These are phyloP conservation scores for Warburgia ugandensis DNA, from an alignment of 164 flowering plant genomes.

Conservation along the genomic window DNA sequence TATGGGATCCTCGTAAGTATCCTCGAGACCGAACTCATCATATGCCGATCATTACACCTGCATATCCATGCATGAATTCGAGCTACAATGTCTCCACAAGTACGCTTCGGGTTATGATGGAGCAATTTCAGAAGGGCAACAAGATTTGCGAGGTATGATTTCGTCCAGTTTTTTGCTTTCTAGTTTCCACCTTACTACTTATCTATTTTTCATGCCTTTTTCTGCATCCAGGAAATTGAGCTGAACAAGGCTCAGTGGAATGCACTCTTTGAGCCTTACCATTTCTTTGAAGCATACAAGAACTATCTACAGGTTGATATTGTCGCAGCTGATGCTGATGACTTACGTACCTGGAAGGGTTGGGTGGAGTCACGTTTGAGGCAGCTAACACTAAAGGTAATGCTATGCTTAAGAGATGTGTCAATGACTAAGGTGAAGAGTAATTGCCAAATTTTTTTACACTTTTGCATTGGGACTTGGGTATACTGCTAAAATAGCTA, in stretches of 20 bases:
- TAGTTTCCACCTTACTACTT: neutral
- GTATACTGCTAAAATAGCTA: too few species aligned
- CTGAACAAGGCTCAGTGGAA: constrained; percentile 68
- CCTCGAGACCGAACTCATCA: constrained; percentile 76
- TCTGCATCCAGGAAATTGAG: constrained; percentile 64
- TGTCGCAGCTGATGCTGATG: constrained; percentile 77
- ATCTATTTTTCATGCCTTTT: neutral
- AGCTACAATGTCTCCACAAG: constrained; percentile 93
- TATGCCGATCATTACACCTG: constrained; percentile 99
- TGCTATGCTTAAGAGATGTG: constrained; percentile 10
- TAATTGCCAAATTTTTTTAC: neutral
- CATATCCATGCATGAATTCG: constrained; percentile 98
- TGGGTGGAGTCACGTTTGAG: constrained; percentile 98
- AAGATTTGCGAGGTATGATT: constrained; percentile 69
- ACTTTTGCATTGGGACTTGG: too few species aligned
- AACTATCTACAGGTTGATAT: constrained; percentile 94
- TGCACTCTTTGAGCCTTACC: constrained; percentile 76
- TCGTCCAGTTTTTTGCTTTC: neutral
- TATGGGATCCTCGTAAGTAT: constrained; percentile 95
- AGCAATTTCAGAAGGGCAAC: constrained; percentile 77
- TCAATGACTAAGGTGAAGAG: neutral
- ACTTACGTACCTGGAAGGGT: constrained; percentile 86
- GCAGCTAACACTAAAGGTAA: constrained; percentile 82
- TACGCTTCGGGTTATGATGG: constrained; percentile 92
- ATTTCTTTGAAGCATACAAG: constrained; percentile 80